A percentile compares a stretch with the other conserved stretches of the same genome.
These are phyloP conservation scores for Auricularia heimuer DNA, from an alignment of 768 basidiomycete species.

Conservation along the genomic window DNA sequence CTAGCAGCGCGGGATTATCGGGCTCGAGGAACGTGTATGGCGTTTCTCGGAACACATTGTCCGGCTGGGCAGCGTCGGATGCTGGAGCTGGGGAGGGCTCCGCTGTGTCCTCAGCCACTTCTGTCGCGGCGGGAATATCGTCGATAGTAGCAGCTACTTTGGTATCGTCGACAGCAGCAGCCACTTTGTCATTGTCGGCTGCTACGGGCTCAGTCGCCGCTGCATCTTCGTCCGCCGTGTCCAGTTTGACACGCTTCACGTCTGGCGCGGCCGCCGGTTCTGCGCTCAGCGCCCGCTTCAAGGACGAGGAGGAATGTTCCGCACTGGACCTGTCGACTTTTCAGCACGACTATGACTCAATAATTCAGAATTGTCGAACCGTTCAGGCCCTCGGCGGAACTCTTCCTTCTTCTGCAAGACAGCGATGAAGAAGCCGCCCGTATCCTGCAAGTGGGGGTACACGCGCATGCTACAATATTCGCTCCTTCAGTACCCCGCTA, in stretches of 20 bases:
- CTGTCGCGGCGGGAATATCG: too few species aligned
- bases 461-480: constrained; percentile 57
- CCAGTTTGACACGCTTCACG: constrained; percentile 8
- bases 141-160: too few species aligned
- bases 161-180: too few species aligned
- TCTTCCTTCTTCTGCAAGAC: constrained; percentile 47
- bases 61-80: neutral
- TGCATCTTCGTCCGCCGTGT: neutral
- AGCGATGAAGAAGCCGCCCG: constrained; percentile 97
- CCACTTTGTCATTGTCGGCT: neutral
- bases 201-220: neutral
- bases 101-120: too few species aligned
- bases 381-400: too few species aligned
- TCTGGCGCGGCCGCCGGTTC: neutral
- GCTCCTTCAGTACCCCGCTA: neutral
- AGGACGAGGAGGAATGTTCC: neutral
- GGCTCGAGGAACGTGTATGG: constrained; percentile 76
- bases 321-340: neutral
- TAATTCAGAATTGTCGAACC: too few species aligned
- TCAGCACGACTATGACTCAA: neutral
- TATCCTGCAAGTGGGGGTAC: constrained; percentile 92
- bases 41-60: constrained; percentile 68
- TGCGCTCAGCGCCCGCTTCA: constrained; percentile 1
- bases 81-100: too few species aligned
- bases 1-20: constrained; percentile 56